phyloP scores from a whole-genome alignment of 768 basidiomycete genomes.

The Calocera cornea region DNA sequence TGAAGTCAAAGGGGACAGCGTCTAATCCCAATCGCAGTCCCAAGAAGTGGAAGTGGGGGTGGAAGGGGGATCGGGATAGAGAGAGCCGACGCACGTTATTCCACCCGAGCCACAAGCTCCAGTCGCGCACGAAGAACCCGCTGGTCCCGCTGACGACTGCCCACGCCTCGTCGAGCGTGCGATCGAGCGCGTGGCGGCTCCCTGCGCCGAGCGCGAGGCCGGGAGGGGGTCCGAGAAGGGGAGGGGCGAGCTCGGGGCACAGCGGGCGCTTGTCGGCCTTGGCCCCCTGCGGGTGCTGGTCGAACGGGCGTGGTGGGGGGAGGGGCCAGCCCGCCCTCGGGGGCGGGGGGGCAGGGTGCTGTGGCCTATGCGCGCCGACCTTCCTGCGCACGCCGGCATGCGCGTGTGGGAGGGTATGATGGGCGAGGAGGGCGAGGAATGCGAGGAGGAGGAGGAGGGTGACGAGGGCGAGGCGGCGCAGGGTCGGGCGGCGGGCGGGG shows the following conservation, averaged over 20 bases:
- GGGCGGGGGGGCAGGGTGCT: background rate
- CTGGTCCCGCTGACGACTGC: conserved; percentile 28
- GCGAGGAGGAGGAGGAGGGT: background rate
- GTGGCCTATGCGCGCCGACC: background rate
- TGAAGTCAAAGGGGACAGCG: too few species aligned
- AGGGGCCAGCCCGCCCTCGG: too few species aligned
- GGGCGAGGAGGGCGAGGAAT: background rate
- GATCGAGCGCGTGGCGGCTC: conserved; percentile 10
- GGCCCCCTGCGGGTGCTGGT: background rate
- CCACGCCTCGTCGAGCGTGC: conserved; percentile 24
- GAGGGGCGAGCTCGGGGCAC: background rate
- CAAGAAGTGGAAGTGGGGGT: background rate
- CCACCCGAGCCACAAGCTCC: conserved; percentile 34
- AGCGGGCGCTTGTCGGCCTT: background rate
- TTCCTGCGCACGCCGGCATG: background rate
- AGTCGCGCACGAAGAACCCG: conserved; percentile 35
- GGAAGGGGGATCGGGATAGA: background rate
- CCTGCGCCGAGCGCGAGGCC: background rate
- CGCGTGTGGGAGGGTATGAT: background rate
- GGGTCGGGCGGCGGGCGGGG: background rate
- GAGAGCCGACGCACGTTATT: conserved; percentile 30
- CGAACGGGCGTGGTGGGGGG: too few species aligned
- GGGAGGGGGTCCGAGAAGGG: background rate
- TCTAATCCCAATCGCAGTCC: background rate
- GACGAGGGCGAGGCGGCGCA: background rate